These are phyloP conservation scores for Pulveroboletus sp. DNA, from an alignment of 1,284 basidiomycete genomes.

Conservation along the genomic window DNA sequence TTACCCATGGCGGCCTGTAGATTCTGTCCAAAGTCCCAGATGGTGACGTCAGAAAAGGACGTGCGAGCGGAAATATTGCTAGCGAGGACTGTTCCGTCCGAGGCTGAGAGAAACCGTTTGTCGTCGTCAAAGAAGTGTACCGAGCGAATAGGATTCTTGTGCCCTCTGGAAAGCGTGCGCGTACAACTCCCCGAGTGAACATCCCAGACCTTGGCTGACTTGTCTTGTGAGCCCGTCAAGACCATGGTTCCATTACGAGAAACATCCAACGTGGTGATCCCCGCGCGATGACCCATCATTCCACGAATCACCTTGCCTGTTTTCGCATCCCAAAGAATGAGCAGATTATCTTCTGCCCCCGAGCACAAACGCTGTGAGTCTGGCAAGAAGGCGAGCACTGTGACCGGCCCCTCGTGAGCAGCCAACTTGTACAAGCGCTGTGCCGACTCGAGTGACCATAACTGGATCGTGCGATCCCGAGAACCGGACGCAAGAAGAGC, in stretches of 20 bases:
- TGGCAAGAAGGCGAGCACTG: constrained; percentile 1
- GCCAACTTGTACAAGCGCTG: constrained; percentile 9
- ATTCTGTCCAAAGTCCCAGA: constrained; percentile 9
- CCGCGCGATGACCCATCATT: constrained; percentile 15
- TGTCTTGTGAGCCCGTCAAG: constrained; percentile 14
- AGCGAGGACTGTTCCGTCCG: constrained; percentile 2
- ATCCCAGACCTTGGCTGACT: constrained; percentile 22
- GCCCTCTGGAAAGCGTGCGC: constrained; percentile 12
- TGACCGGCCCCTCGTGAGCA: constrained; percentile 14
- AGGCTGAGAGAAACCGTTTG: constrained; percentile 11
- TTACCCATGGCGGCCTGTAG: constrained; percentile 4
- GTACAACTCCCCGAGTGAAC: constrained; percentile 12
- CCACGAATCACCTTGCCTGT: constrained; percentile 10
- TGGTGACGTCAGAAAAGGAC: neutral
- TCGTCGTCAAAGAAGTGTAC: constrained; percentile 17
- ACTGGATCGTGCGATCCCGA: constrained; percentile 16
- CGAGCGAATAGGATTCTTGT: constrained; percentile 6
- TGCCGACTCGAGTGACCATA: constrained; percentile 13
- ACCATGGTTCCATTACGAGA: constrained; percentile 15
- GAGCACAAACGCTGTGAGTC: constrained; percentile 12
- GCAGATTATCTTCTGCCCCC: constrained; percentile 16
- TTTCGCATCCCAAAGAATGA: constrained; percentile 13
- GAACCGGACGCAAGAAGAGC: constrained; percentile 16
- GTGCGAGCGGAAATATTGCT: constrained; percentile 6
- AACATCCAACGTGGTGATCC: constrained; percentile 6